Percentiles rank a stretch among this genome's conserved stretches.
Conservation (phyloP, 495 filamentous ascomycete species). For the Tuber umbilicatum region DNA sequence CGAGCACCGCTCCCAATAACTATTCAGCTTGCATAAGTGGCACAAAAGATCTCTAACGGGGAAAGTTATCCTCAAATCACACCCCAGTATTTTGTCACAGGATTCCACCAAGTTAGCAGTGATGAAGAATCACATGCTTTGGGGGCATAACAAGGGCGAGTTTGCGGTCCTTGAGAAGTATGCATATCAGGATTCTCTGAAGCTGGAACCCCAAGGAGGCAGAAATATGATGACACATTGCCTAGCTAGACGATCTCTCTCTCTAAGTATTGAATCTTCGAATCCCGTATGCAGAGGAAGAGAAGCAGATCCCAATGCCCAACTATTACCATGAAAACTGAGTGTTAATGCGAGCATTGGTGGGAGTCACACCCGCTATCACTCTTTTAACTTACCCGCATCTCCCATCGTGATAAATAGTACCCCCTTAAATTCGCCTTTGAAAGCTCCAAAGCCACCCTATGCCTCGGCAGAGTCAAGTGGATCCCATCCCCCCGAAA, state of each 20-base stretch:
- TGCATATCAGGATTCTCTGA: conserved; percentile 12
- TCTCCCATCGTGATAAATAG: conserved; percentile 7
- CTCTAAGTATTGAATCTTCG: conserved; percentile 13
- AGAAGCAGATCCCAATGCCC: conserved; percentile 13
- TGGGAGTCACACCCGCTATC: not conserved
- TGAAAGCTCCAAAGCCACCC: not conserved
- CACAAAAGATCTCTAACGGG: conserved; percentile 5
- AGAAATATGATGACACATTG: not conserved
- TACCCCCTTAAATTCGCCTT: not conserved
- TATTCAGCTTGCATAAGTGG: not conserved
- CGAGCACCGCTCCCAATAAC: conserved; percentile 5
- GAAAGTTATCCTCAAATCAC: not conserved
- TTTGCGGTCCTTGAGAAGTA: conserved; percentile 13
- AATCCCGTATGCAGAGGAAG: conserved; percentile 15
- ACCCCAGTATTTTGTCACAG: not conserved
- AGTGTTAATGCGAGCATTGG: not conserved
- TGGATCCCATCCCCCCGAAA: conserved; percentile 7
- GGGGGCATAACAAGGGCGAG: conserved; percentile 15
- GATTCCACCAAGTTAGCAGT: not conserved
- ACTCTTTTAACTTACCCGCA: not conserved
- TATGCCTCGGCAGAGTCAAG: not conserved
- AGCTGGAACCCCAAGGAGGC: not conserved
- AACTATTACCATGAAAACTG: not conserved
- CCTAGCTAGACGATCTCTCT: not conserved
- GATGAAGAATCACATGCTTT: conserved; percentile 6